A percentile compares a stretch with the other conserved stretches of the same genome.
Evolutionary conservation across 352 stramenopile species (phyloP).

Genomic region (Phytopythium chamaehyphon): DNA sequence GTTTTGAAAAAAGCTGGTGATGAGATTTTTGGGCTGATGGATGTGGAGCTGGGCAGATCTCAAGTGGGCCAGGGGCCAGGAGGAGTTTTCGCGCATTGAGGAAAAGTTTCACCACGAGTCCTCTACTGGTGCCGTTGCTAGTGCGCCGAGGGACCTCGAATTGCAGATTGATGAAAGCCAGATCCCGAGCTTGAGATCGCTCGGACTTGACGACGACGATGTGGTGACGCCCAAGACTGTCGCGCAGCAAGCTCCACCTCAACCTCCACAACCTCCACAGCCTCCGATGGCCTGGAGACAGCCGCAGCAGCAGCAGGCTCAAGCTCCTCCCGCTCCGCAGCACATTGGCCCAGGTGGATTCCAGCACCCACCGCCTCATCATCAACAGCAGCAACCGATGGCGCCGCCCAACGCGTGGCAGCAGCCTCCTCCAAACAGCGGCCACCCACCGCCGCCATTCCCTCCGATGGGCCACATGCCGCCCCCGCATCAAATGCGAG

Average conservation of each 20-base stretch:
- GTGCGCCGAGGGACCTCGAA: constrained; percentile 30
- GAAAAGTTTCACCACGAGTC: constrained; percentile 31
- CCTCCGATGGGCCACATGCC: constrained; percentile 13
- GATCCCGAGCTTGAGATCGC: constrained; percentile 51
- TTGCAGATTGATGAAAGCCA: constrained; percentile 57
- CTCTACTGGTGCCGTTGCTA: constrained; percentile 2
- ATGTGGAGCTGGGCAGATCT: constrained; percentile 31
- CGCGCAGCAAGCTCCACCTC: background rate
- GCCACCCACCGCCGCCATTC: constrained; percentile 16
- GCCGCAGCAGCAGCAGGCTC: constrained; percentile 15
- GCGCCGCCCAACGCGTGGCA: constrained; percentile 27
- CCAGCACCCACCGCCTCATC: constrained; percentile 5
- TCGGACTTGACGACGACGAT: constrained; percentile 78
- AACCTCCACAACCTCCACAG: constrained; percentile 6
- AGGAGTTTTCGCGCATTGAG: constrained; percentile 65
- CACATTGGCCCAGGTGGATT: constrained; percentile 6
- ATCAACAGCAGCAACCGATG: constrained; percentile 3
- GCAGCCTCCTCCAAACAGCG: constrained; percentile 19
- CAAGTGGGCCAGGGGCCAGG: constrained; percentile 75
- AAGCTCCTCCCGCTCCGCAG: constrained; percentile 19
- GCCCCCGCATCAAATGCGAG: constrained; percentile 27
- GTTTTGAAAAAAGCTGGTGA: no score
- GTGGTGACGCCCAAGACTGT: background rate
- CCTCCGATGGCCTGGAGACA: constrained; percentile 13
- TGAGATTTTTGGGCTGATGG: no score